Conservation (phyloP, 805 yeast genomes). For the Saccharomyces jurei region DNA sequence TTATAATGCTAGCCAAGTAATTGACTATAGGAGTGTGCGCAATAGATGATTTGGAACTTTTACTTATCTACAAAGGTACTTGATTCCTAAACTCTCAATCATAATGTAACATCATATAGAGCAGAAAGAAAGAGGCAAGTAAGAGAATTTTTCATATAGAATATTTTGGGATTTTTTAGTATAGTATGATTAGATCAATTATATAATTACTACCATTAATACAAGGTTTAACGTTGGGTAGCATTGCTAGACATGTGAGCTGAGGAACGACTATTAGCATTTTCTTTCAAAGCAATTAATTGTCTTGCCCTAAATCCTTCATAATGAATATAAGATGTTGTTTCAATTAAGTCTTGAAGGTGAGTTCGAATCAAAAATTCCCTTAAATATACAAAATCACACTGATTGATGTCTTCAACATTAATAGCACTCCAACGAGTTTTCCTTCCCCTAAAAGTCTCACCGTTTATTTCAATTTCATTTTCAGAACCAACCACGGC, state of each 20-base stretch:
- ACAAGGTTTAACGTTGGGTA: slow-evolving; percentile 10
- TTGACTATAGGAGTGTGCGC: background rate
- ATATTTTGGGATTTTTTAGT: background rate
- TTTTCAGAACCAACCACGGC: slow-evolving; percentile 90
- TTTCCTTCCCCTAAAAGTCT: slow-evolving; percentile 78
- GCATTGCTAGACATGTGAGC: slow-evolving; percentile 28
- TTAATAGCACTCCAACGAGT: slow-evolving; percentile 91
- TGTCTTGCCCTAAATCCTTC: slow-evolving; percentile 92
- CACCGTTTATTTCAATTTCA: slow-evolving; percentile 68
- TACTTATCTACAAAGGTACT: background rate
- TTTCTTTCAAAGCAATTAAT: slow-evolving; percentile 86
- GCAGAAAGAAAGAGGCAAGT: background rate
- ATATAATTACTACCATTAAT: background rate
- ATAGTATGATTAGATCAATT: background rate
- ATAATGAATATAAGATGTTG: slow-evolving; percentile 80
- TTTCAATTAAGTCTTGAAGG: slow-evolving; percentile 89
- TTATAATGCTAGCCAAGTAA: too few species aligned
- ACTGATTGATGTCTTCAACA: slow-evolving; percentile 89
- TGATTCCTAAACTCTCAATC: background rate
- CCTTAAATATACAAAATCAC: slow-evolving; percentile 90
- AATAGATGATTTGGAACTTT: background rate
- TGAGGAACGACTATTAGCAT: slow-evolving; percentile 43
- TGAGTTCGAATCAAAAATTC: slow-evolving; percentile 93
- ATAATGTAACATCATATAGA: background rate
- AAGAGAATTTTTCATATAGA: background rate